Percentiles rank a stretch among this genome's conserved stretches.
phyloP scores from a whole-genome alignment of 768 basidiomycete species.

The Boletellus ananas region DNA sequence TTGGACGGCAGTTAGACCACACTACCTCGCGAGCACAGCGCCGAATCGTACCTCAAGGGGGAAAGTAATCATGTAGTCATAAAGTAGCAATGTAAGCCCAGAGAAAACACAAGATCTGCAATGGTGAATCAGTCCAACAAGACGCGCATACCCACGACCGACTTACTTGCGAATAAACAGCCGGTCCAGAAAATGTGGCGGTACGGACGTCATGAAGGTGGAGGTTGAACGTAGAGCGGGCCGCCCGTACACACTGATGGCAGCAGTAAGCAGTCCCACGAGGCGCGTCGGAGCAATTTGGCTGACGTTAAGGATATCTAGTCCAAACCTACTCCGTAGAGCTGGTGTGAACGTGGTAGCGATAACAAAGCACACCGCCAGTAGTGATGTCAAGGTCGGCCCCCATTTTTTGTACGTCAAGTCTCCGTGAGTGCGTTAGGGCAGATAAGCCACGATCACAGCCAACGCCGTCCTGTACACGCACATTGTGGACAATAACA shows the following conservation, averaged over 20 bases:
- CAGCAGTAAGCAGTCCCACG: neutral
- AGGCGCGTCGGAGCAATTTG: neutral
- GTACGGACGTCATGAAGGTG: neutral
- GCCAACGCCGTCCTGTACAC: neutral
- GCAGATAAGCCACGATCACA: neutral
- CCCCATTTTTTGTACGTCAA: neutral
- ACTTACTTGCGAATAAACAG: conserved; percentile 1
- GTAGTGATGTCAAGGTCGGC: neutral
- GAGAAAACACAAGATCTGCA: conserved; percentile 1
- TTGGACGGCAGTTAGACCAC: neutral
- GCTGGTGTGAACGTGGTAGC: neutral
- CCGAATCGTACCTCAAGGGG: conserved; percentile 5
- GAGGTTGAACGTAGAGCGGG: neutral
- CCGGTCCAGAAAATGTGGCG: neutral
- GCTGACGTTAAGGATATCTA: neutral
- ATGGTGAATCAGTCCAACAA: neutral
- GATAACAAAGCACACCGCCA: neutral
- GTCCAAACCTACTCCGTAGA: neutral
- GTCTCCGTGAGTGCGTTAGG: neutral
- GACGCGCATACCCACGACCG: neutral
- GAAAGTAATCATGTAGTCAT: conserved; percentile 13
- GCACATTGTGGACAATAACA: neutral
- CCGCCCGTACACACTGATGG: neutral
- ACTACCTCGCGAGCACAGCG: neutral
- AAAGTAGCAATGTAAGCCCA: conserved; percentile 7